These are phyloP conservation scores for Aspergillus egyptiacus DNA, from an alignment of 495 filamentous ascomycete genomes.

Conservation along the genomic window DNA sequence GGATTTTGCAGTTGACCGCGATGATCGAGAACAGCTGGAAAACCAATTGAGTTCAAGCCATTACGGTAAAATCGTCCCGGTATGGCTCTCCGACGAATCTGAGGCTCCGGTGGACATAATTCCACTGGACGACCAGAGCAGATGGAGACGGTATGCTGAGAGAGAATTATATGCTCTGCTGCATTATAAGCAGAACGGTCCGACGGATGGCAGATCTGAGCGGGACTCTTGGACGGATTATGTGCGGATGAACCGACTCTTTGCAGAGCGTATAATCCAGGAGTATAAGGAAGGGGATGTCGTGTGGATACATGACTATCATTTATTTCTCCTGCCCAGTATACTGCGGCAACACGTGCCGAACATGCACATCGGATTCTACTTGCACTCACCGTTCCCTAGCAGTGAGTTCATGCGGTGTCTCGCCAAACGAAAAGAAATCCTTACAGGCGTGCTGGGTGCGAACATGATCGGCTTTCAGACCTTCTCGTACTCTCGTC, in stretches of 20 bases:
- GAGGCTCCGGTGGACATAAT: constrained; percentile 59
- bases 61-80: constrained; percentile 65
- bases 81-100: constrained; percentile 73
- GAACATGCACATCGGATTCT: constrained; percentile 85
- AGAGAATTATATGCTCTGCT: constrained; percentile 82
- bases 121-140: constrained; percentile 64
- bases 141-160: constrained; percentile 86
- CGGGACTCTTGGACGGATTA: constrained; percentile 86
- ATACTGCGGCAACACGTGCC: constrained; percentile 75
- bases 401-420: constrained; percentile 90
- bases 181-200: constrained; percentile 89
- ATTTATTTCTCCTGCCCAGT: constrained; percentile 78
- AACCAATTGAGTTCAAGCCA: constrained; percentile 60
- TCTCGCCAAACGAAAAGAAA: constrained; percentile 75
- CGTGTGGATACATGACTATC: constrained; percentile 87
- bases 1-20: constrained; percentile 55
- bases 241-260: constrained; percentile 76
- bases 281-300: constrained; percentile 87
- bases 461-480: constrained; percentile 92
- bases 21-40: constrained; percentile 65
- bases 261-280: constrained; percentile 77
- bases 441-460: constrained; percentile 80
- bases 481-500: constrained; percentile 83
- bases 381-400: constrained; percentile 86
- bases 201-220: constrained; percentile 73